phyloP scores from a whole-genome alignment of 352 stramenopile genomes.

The Globisporangium lucens region DNA sequence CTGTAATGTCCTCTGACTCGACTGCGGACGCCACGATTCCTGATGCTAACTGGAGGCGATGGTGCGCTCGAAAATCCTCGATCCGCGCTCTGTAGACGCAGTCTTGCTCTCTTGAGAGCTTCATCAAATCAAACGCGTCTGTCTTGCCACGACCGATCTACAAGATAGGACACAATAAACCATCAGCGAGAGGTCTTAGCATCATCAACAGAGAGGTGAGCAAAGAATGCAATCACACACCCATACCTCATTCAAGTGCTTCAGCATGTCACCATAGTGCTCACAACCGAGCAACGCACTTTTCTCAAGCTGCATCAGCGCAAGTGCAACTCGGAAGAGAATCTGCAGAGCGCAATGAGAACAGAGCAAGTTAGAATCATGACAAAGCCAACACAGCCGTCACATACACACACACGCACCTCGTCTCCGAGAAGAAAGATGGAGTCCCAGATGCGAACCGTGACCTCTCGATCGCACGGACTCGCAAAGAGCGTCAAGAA shows the following conservation, averaged over 20 bases:
- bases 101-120: constrained; percentile 57
- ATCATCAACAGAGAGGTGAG: background rate
- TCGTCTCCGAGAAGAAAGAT: constrained; percentile 84
- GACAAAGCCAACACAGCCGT: background rate
- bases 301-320: constrained; percentile 70
- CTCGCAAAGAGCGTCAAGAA: constrained; percentile 87
- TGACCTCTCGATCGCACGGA: constrained; percentile 67
- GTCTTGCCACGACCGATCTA: constrained; percentile 59
- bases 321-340: constrained; percentile 73
- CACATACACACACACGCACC: constrained; percentile 23
- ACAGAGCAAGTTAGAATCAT: background rate
- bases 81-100: constrained; percentile 64
- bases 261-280: constrained; percentile 77
- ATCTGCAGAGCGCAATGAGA: constrained; percentile 28
- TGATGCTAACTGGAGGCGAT: constrained; percentile 75
- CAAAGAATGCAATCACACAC: background rate
- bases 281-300: constrained; percentile 50
- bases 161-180: background rate
- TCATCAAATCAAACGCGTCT: constrained; percentile 45
- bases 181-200: background rate
- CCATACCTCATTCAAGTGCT: constrained; percentile 73
- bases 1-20: constrained; percentile 30
- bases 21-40: constrained; percentile 73
- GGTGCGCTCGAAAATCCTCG: constrained; percentile 82
- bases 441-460: constrained; percentile 78